Evolutionary conservation across 768 basidiomycete genomes (phyloP), one percentile per base, ranked within the genome.

Genomic region (Terana coerulea): DNA sequence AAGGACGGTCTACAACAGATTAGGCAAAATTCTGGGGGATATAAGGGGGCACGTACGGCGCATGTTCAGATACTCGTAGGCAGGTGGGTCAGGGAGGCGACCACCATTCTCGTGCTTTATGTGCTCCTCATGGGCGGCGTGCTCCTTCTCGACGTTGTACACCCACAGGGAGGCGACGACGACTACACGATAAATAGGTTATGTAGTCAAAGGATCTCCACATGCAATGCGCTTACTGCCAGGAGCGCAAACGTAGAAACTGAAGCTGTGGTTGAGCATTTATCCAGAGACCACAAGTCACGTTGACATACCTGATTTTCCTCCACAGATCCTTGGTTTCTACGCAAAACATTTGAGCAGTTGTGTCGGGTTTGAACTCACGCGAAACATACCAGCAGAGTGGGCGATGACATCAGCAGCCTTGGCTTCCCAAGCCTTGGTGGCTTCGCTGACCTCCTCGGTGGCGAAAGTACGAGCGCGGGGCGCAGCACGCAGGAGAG

Each of bases 261-360:
- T 91, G 43, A 26, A 40, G 36, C 65, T 40, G 57, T 8, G 40
- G 28, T 49, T 58, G 43, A 37, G 59, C 54, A 33, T 26, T 36
- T 25, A 52, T 21, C 45, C 22, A 6, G 25, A 7, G n/a, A 10
- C 17, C 33, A 10, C 33, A 10, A 10, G 10, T 34, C 33, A 10
- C n/a, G n/a, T 24, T 24, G n/a, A 64, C 78, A 44, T 64, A 86
- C 89, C 87, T 88, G 67, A 93, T 88, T 74, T 84, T 91, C 64
- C 88, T 83, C 91, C 91, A 93, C 58, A 93, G 80, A 49, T 84
- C 76, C 45, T 86, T 72, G 25, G 89, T 86, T 53, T 83, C 91
- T 93, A 61, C 31, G 22, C 22, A 52, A 33, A 10, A n/a, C 34
- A 33, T 28, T 21, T 37, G 17, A 29, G 24, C 6, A 11, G 35